A percentile compares a stretch with the other conserved stretches of the same genome.
Evolutionary conservation across 2,329 filamentous ascomycete species (phyloP).

Genomic region (Endocalyx cinctus): DNA sequence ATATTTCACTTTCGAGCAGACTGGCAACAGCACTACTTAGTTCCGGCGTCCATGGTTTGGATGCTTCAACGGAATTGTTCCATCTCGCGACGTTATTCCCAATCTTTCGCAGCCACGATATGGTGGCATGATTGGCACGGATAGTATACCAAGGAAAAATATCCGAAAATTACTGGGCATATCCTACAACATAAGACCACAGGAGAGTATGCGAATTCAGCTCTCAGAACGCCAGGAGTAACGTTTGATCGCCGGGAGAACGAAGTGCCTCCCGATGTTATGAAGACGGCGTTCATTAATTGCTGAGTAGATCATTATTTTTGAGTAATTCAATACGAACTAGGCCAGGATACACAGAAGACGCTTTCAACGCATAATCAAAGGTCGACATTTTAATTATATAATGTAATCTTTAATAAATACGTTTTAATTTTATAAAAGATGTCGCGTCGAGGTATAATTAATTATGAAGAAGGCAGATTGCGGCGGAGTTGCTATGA

Average conservation of each 20-base stretch:
- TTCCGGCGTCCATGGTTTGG: conserved; percentile 65
- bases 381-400: too few species aligned
- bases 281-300: too few species aligned
- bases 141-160: conserved; percentile 75
- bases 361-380: too few species aligned
- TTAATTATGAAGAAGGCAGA: too few species aligned
- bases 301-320: too few species aligned
- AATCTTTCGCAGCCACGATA: conserved; percentile 68
- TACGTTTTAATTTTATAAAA: too few species aligned
- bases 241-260: neutral
- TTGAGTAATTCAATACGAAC: too few species aligned
- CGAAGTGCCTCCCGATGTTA: conserved; percentile 2
- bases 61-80: conserved; percentile 78
- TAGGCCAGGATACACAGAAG: too few species aligned
- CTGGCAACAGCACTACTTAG: conserved; percentile 58
- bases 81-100: conserved; percentile 74
- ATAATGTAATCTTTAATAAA: too few species aligned
- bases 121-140: conserved; percentile 71
- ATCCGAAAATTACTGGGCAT: conserved; percentile 68
- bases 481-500: too few species aligned
- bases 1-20: conserved; percentile 60
- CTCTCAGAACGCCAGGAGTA: conserved; percentile 5
- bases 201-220: conserved; percentile 61
- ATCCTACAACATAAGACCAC: conserved; percentile 76
- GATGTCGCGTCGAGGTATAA: too few species aligned